Base-by-base conservation (phyloP, 2,329 filamentous ascomycete genomes). In the Hymenoscyphus salicellus region DNA sequence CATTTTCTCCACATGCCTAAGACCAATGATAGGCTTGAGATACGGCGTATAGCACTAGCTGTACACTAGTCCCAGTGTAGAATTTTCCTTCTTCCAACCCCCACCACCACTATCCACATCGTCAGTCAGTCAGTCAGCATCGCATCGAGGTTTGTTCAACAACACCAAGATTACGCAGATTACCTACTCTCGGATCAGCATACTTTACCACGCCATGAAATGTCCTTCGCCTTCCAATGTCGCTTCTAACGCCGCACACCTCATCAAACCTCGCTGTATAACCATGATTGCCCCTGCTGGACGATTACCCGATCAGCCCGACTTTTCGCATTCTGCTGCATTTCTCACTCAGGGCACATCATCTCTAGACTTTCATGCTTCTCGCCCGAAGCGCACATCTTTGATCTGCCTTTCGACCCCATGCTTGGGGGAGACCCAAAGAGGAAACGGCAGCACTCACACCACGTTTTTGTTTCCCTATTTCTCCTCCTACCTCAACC, bases 231-330 rank as follows among this genome's bases (percentile, higher is more conserved):
- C 46, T 28, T 52, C 43, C n/a, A 49, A 23, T 20, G 46, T 20
- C 46, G 10, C 46, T 52, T 52, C 46, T 52, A 26, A 52, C 46
- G 46, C 46, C 20, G 46, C 46, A 52, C 46, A 52, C 46, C 46
- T 52, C 46, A 52, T 52, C 46, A 52, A 52, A 52, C n/a, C 14
- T 52, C 8, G 23, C 46, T 23, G 20, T 11, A 26, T 11, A 52
- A 14, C 46, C 20, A 52, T 38, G 36, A 23, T 52, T 52, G 26
- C 46, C 46, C 46, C 46, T 26, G 46, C 26, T 26, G 41, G 26
- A 26, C 46, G n/a, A 20, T 7, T 7, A 14, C 20, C 20, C 46
- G 20, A 52, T 52, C 46, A 26, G 46, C 46, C 46, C 46, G 46
- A 52, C 20, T 26, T 16, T 52, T 26, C 23, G 46, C 46, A 49